A percentile compares a stretch with the other conserved stretches of the same genome.
phyloP scores from a whole-genome alignment of 1,284 basidiomycete genomes.

The Pyrrhoderma noxium region DNA sequence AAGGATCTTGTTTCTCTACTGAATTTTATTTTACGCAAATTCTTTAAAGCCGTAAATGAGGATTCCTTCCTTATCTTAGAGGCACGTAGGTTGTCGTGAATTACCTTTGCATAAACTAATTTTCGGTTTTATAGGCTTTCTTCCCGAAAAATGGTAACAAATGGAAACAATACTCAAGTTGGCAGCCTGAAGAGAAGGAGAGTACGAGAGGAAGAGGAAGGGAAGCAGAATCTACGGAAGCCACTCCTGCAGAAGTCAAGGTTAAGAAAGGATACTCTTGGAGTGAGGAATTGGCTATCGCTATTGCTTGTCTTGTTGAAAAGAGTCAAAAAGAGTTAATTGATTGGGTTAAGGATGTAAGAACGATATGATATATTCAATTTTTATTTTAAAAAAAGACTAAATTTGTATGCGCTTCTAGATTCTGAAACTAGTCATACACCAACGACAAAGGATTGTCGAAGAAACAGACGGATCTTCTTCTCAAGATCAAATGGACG shows the following conservation, averaged over 20 bases:
- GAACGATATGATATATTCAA: slow-evolving; percentile 22
- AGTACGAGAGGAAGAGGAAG: slow-evolving; percentile 31
- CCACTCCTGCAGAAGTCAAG: slow-evolving; percentile 60
- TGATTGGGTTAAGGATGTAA: slow-evolving; percentile 74
- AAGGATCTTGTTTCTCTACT: slow-evolving; percentile 79
- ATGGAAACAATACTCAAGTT: slow-evolving; percentile 82
- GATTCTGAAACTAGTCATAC: slow-evolving; percentile 64
- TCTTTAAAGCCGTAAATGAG: slow-evolving; percentile 82
- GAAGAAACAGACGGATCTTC: slow-evolving; percentile 55
- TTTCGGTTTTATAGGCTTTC: slow-evolving; percentile 54
- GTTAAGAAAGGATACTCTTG: slow-evolving; percentile 86
- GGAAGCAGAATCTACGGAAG: slow-evolving; percentile 36
- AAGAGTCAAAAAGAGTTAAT: slow-evolving; percentile 57
- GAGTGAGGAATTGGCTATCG: slow-evolving; percentile 85
- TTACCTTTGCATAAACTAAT: slow-evolving; percentile 17
- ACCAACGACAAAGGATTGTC: slow-evolving; percentile 61
- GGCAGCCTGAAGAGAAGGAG: slow-evolving; percentile 60
- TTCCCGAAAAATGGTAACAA: slow-evolving; percentile 82
- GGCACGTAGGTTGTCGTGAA: slow-evolving; percentile 33
- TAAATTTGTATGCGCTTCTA: slow-evolving; percentile 25
- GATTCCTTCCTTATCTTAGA: slow-evolving; percentile 83
- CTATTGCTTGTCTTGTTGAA: slow-evolving; percentile 68
- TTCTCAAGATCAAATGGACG: slow-evolving; percentile 31
- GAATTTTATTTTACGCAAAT: slow-evolving; percentile 79
- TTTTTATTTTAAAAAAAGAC: neutral